Percentiles rank a stretch among this genome's conserved stretches.
Evolutionary conservation across 257 asterid genomes (phyloP).

Genomic region (Ophiorrhiza pumila): DNA sequence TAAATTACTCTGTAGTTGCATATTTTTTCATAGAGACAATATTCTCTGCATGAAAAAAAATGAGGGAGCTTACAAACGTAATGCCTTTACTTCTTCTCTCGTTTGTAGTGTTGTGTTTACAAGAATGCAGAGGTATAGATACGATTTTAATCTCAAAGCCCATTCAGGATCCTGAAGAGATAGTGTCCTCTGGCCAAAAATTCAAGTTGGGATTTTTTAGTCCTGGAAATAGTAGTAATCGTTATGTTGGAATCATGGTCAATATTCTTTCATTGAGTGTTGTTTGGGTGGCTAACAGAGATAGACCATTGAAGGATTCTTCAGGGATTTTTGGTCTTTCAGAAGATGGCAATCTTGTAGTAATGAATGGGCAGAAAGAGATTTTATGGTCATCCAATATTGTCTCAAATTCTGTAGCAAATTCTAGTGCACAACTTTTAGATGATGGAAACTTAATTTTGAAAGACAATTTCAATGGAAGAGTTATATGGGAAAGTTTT

Average conservation of each 20-base stretch:
- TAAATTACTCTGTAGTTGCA: too few species aligned
- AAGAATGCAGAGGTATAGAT: not conserved
- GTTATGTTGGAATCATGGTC: conserved; percentile 27
- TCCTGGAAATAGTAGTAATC: conserved; percentile 15
- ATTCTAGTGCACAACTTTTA: conserved; percentile 32
- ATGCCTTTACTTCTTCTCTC: not conserved
- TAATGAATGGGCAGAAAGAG: conserved; percentile 22
- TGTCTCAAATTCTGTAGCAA: conserved; percentile 5
- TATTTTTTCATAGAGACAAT: too few species aligned
- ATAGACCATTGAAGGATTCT: conserved; percentile 34
- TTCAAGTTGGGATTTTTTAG: conserved; percentile 30
- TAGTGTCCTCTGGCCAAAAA: conserved; percentile 15
- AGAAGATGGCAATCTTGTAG: conserved; percentile 34
- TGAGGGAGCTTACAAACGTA: not conserved
- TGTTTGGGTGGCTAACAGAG: conserved; percentile 59
- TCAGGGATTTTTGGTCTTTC: conserved; percentile 30
- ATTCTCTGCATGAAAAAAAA: too few species aligned
- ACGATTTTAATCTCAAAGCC: conserved; percentile 2
- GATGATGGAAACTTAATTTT: conserved; percentile 47
- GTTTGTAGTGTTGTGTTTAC: not conserved
- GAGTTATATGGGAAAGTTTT: conserved; percentile 44
- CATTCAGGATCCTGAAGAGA: conserved; percentile 18
- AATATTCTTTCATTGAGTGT: conserved; percentile 13
- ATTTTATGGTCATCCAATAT: conserved; percentile 41
- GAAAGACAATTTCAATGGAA: conserved; percentile 22